A percentile compares a stretch with the other conserved stretches of the same genome.
phyloP scores from a whole-genome alignment of 2,329 filamentous ascomycete genomes.

The Aureobasidium subglaciale region DNA sequence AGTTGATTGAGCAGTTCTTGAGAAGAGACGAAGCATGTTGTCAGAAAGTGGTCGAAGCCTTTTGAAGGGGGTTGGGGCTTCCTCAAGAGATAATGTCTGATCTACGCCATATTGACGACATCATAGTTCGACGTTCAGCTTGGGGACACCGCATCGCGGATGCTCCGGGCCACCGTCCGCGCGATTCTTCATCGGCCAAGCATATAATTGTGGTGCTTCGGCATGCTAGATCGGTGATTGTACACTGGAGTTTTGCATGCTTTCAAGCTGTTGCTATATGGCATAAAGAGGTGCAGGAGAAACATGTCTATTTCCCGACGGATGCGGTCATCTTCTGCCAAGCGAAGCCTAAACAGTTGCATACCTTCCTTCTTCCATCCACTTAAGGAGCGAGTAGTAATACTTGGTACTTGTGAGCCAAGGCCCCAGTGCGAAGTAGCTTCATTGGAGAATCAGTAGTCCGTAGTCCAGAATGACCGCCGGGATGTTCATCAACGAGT shows the following conservation, averaged over 20 bases:
- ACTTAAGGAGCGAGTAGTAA: neutral
- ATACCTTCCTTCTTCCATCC: neutral
- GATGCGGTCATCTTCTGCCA: slow-evolving; percentile 4
- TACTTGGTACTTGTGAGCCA: too few species aligned
- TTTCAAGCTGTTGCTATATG: neutral
- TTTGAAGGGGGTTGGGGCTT: neutral
- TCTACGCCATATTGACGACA: slow-evolving; percentile 15
- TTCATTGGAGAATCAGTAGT: too few species aligned
- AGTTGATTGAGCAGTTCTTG: slow-evolving; percentile 17
- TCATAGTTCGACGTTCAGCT: neutral
- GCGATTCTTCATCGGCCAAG: neutral
- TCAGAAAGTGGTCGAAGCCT: neutral
- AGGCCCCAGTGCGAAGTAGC: too few species aligned
- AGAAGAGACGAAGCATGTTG: slow-evolving; percentile 19
- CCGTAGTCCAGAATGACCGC: too few species aligned
- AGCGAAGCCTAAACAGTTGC: neutral
- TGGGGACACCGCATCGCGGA: neutral
- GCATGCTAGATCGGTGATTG: neutral
- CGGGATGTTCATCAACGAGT: neutral
- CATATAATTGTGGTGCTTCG: neutral
- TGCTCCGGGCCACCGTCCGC: neutral
- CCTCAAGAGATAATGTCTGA: neutral
- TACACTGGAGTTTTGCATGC: neutral
- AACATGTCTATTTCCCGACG: neutral
- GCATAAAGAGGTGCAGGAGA: too few species aligned